Percentiles rank a stretch among this genome's conserved stretches.
phyloP scores from a whole-genome alignment of 2,329 filamentous ascomycete genomes.

The Coniochaeta prunicola region DNA sequence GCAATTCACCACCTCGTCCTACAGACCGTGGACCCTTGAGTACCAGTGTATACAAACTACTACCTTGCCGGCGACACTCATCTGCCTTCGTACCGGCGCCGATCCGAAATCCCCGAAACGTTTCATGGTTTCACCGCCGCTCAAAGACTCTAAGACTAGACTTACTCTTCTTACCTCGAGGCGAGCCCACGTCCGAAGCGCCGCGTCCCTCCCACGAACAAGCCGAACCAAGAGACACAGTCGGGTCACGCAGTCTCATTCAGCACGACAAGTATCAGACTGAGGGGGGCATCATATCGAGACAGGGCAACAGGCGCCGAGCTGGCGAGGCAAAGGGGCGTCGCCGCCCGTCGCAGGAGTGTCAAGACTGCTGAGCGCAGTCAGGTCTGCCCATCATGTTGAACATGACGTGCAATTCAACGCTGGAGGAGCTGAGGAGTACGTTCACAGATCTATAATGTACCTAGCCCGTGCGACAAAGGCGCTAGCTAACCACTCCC shows the following conservation, averaged over 20 bases:
- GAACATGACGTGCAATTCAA: slow-evolving; percentile 34
- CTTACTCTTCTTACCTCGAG: not conserved
- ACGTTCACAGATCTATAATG: no score
- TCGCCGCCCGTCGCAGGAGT: not conserved
- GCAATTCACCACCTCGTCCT: no score
- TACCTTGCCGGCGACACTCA: no score
- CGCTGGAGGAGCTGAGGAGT: slow-evolving; percentile 36
- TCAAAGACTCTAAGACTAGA: not conserved
- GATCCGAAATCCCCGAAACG: not conserved
- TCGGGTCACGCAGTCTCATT: no score
- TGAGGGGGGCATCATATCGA: not conserved
- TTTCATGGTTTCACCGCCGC: not conserved
- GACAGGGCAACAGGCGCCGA: not conserved
- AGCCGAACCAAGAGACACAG: no score
- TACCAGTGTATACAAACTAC: no score
- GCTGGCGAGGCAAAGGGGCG: not conserved
- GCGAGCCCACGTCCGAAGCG: no score
- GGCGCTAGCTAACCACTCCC: not conserved
- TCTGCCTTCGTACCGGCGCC: not conserved
- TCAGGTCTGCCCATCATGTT: not conserved
- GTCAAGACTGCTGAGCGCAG: not conserved
- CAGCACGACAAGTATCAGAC: not conserved
- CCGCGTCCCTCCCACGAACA: no score
- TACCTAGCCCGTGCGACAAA: no score
- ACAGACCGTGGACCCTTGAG: no score